Conservation (phyloP, 2,329 filamentous ascomycete genomes). For the Epicoccum nigrum region DNA sequence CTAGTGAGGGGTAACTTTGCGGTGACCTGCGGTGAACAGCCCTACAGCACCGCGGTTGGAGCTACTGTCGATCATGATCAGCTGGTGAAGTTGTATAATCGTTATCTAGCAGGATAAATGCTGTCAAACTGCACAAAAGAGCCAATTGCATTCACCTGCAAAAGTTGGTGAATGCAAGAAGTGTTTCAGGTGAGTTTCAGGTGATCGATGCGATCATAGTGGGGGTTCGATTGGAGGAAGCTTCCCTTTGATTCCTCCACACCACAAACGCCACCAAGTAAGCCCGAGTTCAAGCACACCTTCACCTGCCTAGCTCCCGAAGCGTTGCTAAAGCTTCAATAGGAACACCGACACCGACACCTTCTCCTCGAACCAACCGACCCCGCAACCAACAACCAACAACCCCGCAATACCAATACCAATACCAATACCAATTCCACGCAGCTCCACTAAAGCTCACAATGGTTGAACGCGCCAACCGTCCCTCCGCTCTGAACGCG, state of each 20-base stretch:
- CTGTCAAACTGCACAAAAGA: neutral
- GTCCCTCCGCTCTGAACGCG: constrained; percentile 69
- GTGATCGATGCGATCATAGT: constrained; percentile 24
- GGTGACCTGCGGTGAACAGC: neutral
- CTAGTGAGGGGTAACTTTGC: neutral
- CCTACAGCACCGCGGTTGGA: neutral
- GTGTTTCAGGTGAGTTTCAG: constrained; percentile 18
- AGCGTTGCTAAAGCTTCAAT: neutral
- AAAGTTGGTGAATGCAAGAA: constrained; percentile 8
- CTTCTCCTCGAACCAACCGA: neutral
- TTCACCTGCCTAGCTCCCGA: constrained; percentile 6
- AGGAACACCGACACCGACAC: neutral
- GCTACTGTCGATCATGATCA: constrained; percentile 11
- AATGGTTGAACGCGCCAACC: constrained; percentile 86
- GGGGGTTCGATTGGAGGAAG: constrained; percentile 31
- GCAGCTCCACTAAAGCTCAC: constrained; percentile 20
- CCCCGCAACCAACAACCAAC: neutral
- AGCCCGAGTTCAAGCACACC: constrained; percentile 2
- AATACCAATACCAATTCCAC: too few relatives aligned
- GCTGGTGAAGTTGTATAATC: neutral
- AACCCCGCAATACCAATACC: constrained; percentile 14
- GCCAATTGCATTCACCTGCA: constrained; percentile 4
- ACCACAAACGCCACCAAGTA: constrained; percentile 22
- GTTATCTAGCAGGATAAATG: neutral
- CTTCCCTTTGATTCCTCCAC: constrained; percentile 23